Conservation (phyloP, 257 asterid genomes). For the Solanum chiquidenum region DNA sequence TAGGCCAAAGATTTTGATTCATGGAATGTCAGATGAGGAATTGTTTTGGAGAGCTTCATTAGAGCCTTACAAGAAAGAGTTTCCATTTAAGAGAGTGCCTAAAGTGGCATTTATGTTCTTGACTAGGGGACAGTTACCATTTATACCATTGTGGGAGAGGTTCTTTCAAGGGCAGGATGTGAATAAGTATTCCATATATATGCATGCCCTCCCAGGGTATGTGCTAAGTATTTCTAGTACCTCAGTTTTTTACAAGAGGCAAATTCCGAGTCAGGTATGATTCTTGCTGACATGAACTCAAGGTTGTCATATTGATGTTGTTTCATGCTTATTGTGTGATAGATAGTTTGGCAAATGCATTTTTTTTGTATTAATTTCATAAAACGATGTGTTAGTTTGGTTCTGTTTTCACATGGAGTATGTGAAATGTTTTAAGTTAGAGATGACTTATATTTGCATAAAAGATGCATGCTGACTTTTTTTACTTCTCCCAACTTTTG, state of each 20-base stretch:
- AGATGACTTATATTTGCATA: not conserved
- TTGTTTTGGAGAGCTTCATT: slow-evolving; percentile 93
- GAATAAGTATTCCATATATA: slow-evolving; percentile 57
- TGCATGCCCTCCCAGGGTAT: slow-evolving; percentile 66
- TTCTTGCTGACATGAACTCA: not conserved
- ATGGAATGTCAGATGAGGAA: slow-evolving; percentile 70
- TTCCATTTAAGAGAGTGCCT: slow-evolving; percentile 66
- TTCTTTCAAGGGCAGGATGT: slow-evolving; percentile 62
- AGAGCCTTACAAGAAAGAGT: slow-evolving; percentile 68
- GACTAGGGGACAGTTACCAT: slow-evolving; percentile 81
- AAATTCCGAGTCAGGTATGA: slow-evolving; percentile 81
- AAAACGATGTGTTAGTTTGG: not conserved
- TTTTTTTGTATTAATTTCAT: not conserved
- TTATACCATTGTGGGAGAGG: slow-evolving; percentile 90
- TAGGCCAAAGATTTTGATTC: slow-evolving; percentile 41
- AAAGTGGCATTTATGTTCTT: slow-evolving; percentile 89
- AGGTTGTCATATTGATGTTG: slow-evolving; percentile 4
- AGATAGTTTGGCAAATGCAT: not conserved
- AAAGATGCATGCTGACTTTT: not conserved
- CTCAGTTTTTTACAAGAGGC: slow-evolving; percentile 68
- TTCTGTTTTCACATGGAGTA: not conserved
- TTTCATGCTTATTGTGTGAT: not conserved
- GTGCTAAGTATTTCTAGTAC: slow-evolving; percentile 47
- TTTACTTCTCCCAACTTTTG: not conserved
- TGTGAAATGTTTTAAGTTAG: not conserved